Conservation (phyloP, 495 filamentous ascomycete genomes). For the Xylona heveae region DNA sequence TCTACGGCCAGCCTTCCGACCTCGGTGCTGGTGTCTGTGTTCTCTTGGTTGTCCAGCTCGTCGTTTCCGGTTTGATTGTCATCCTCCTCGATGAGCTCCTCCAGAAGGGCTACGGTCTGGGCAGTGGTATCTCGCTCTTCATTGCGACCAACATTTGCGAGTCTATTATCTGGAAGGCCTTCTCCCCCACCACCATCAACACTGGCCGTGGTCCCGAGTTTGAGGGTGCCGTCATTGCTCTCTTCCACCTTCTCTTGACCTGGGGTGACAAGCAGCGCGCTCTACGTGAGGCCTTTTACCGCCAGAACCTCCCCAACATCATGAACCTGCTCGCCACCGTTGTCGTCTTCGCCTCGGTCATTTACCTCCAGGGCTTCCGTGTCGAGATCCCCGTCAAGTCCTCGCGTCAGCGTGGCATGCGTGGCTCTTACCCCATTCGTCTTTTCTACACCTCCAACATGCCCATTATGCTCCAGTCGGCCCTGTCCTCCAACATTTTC, state of each 20-base stretch:
- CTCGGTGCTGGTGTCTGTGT: conserved; percentile 96
- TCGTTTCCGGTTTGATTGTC: conserved; percentile 91
- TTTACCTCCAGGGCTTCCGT: conserved; percentile 99
- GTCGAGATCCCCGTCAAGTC: conserved; percentile 99
- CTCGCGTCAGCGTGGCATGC: conserved; percentile 93
- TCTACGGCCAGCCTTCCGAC: conserved; percentile 89
- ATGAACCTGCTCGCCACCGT: conserved; percentile 95
- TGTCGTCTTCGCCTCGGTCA: conserved; percentile 84
- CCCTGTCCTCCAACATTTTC: conserved; percentile 97
- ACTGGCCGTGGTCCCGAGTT: conserved; percentile 98
- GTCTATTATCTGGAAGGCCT: conserved; percentile 99
- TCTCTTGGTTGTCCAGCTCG: conserved; percentile 88
- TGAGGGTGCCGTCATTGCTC: conserved; percentile 94
- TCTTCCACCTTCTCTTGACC: conserved; percentile 94
- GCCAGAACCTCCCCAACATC: conserved; percentile 98
- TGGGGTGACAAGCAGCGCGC: conserved; percentile 98
- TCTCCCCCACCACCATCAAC: conserved; percentile 98
- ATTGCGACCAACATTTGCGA: conserved; percentile 99
- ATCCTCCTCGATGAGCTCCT: conserved; percentile 98
- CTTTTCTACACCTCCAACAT: conserved; percentile 84
- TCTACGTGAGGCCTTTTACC: conserved; percentile 94
- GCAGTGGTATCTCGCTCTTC: conserved; percentile 96
- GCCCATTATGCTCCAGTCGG: conserved; percentile 99
- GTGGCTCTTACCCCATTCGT: conserved; percentile 57
- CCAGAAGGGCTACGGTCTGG: conserved; percentile 98